Base-by-base conservation (phyloP, 2,329 filamentous ascomycete species). In the Claviceps cyperi region DNA sequence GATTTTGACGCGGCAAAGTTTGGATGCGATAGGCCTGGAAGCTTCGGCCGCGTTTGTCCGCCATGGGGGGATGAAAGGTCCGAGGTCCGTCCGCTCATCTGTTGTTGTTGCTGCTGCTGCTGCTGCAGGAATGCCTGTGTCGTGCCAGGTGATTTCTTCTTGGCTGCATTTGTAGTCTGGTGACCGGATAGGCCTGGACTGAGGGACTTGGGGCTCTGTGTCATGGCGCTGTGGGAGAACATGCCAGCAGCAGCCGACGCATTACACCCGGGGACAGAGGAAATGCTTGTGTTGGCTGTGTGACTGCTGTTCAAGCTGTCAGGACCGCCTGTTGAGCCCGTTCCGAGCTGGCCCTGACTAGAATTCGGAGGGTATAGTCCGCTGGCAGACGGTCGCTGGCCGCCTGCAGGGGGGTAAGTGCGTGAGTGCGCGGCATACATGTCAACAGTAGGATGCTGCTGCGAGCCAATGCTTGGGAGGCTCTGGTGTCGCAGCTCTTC, bases 161-260 rank as follows among this genome's bases (percentile, higher is more conserved):
- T 73, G 41, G 70, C 59, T 37, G 76, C 65, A 32, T 63, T 69
- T 47, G 69, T 65, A 15, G 74, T 65, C 55, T 79, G 78, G 47
- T 83, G 71, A 19, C 73, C 61, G 62, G 74, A 58, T 28, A 66
- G 71, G 17, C 74, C 74, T n/a, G 84, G 84, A 53, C 83, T 89
- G 40, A 94, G 71, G 4, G 89, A 84, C 61, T 90, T 94, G 0
- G 89, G 88, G 56, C 86, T 94, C 65, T 95, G 88, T 3, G 85
- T 92, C 70, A 94, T 85, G 52, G 71, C 76, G 49, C 78, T 76
- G 55, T 88, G 81, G 8, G 80, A 76, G 62, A 87, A 94, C 55
- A 89, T 76, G 17, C 75, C 76, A 45, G 71, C 70, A 52, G 69
- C 76, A 45, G 71, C 70, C 51, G 69, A 72, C 44, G 69, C 69